Evolutionary conservation across 1,284 basidiomycete species (phyloP), one percentile per base, ranked within the genome.

Genomic region (Cutaneotrichosporon sp.): DNA sequence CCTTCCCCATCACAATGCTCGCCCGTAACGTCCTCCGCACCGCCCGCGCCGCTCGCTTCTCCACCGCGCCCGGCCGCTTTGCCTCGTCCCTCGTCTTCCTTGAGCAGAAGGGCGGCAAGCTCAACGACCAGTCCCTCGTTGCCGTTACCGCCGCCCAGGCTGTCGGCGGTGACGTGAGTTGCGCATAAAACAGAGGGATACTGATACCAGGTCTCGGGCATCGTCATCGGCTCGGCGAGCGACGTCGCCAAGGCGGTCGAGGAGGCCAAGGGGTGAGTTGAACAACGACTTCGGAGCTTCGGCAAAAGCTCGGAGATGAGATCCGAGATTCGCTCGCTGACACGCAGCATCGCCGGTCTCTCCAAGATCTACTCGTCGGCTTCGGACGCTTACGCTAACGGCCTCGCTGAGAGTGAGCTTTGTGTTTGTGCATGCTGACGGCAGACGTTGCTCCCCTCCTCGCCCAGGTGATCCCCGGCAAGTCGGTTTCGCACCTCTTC

Each of bases 91-190:
- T 97, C 21, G 87, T 97, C 58, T 90, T 91, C 72, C 83, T 97
- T 66, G 96, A 97, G 81, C 92, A 97, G 80, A 87, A 87, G 64
- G 85, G 86, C 60, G 93, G 92, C 56, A 84, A 86, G 69, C 86
- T 98, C 70, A 91, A 93, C 68, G 86, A 92, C 6, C 88, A 87
- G 10, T 90, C 90, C n/a, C 85, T 97, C 63, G 91, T 90, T 38
- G 95, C 96, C 42, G 81, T 98, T 69, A 92, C 92, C 1, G 95
- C 95, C 32, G 95, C 95, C 1, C 83, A 87, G 69, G 85, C 90
- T 72, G 85, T 99, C 13, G 83, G 82, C 26, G 91, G 91, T 7
- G 84, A 81, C 62, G 79, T 81, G 63, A 73, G 78, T 69, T 22
- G 5, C 14, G 18, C 16, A 22, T 26, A 14, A 4, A 18, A 30